Evolutionary conservation across 768 basidiomycete genomes (phyloP).

Genomic region (Boletus reticulatus): DNA sequence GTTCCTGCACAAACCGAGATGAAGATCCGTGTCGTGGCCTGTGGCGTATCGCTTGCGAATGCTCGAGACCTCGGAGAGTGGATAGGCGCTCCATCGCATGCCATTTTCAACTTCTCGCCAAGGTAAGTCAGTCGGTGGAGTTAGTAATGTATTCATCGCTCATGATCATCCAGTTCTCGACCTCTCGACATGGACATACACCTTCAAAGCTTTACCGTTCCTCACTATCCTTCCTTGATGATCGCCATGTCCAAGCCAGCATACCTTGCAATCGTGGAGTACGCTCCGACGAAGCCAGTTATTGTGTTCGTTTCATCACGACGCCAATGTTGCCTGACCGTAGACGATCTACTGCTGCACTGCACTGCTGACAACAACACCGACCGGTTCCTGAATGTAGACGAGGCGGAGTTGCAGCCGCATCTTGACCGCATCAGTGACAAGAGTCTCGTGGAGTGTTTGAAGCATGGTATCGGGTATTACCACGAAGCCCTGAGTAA

Average conservation of each 20-base stretch:
- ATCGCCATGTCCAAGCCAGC: slow-evolving; percentile 99
- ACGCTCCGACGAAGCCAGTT: slow-evolving; percentile 81
- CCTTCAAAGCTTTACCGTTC: slow-evolving; percentile 90
- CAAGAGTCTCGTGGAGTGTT: slow-evolving; percentile 66
- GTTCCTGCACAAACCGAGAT: slow-evolving; percentile 91
- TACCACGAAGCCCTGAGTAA: slow-evolving; percentile 92
- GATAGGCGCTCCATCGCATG: slow-evolving; percentile 93
- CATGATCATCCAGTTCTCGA: slow-evolving; percentile 62
- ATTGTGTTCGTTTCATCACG: slow-evolving; percentile 92
- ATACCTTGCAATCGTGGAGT: slow-evolving; percentile 88
- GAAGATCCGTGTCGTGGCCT: slow-evolving; percentile 93
- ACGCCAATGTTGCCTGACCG: slow-evolving; percentile 91
- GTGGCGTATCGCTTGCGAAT: slow-evolving; percentile 93
- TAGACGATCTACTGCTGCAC: slow-evolving; percentile 86
- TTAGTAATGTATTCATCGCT: slow-evolving; percentile 7
- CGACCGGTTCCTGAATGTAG: slow-evolving; percentile 88
- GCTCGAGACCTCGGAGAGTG: slow-evolving; percentile 96
- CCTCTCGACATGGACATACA: slow-evolving; percentile 97
- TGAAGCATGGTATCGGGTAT: slow-evolving; percentile 90
- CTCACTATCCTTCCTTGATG: slow-evolving; percentile 99
- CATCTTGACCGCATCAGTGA: slow-evolving; percentile 87
- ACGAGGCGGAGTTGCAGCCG: slow-evolving; percentile 74
- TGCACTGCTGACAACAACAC: slow-evolving; percentile 84
- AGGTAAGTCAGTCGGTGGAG: slow-evolving; percentile 44
- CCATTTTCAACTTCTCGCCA: slow-evolving; percentile 97